phyloP scores from a whole-genome alignment of 2,329 filamentous ascomycete genomes.

The Pezicula neosporulosa region DNA sequence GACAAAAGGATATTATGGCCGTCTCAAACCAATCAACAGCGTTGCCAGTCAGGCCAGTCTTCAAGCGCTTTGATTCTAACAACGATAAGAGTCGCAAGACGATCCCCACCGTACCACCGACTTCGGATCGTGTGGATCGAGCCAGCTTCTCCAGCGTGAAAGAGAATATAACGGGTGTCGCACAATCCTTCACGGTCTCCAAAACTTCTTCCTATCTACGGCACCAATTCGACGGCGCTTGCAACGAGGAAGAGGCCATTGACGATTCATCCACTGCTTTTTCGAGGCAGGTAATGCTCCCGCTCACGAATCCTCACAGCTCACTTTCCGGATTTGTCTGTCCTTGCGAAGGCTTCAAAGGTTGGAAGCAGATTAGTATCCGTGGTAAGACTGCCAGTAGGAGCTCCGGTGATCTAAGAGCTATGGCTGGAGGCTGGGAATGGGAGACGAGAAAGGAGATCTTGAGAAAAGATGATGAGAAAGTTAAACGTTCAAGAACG shows the following conservation, averaged over 20 bases:
- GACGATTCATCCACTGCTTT: constrained; percentile 35
- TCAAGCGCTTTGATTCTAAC: background rate
- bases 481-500: constrained; percentile 15
- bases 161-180: constrained; percentile 32
- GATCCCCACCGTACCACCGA: constrained; percentile 10
- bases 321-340: constrained; percentile 56
- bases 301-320: constrained; percentile 44
- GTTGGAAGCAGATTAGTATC: constrained; percentile 61
- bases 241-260: constrained; percentile 44
- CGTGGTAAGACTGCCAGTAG: constrained; percentile 53
- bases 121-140: constrained; percentile 23
- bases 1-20: constrained; percentile 8
- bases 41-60: constrained; percentile 1
- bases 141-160: constrained; percentile 28
- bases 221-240: constrained; percentile 16
- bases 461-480: background rate
- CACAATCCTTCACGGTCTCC: constrained; percentile 60
- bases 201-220: constrained; percentile 55
- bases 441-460: constrained; percentile 27
- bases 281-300: constrained; percentile 12
- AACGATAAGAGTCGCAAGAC: constrained; percentile 1
- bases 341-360: constrained; percentile 53
- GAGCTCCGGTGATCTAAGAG: constrained; percentile 58
- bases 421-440: constrained; percentile 51
- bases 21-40: constrained; percentile 1